Base-by-base conservation (phyloP, 2,329 filamentous ascomycete genomes). In the Nigrospora osmanthi region DNA sequence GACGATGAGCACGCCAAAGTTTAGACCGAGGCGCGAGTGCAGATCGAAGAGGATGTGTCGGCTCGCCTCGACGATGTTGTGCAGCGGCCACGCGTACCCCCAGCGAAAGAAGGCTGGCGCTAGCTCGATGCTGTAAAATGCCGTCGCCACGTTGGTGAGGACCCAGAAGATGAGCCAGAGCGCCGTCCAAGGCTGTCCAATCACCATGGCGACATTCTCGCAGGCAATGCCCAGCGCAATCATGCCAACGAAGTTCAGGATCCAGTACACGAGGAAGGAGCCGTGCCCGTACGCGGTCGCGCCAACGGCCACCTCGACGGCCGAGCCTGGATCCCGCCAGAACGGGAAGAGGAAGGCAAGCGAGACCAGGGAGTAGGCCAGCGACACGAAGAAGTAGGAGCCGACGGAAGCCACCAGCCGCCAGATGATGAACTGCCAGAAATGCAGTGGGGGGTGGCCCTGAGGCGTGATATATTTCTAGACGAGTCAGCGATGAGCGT, bases 101-200 rank as follows among this genome's bases (percentile, higher is more conserved):
- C 77, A 85, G 3, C 61, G 56, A 55, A 79, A 85, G 54, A 85
- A 83, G 0, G 59, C 63, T 0, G 77, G 74, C 2, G 75, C 72
- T 19, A 85, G 63, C 23, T 79, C 75, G 37, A 84, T 64, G 4
- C 75, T 63, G 56, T 83, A 79, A 52, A 85, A 82, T 0, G 70
- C 63, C 1, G 78, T 81, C 0, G 71, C 66, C 0, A 83, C 78
- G 53, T 85, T 85, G 7, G 76, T 74, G 45, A 85, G 80, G 36
- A 84, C 78, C 80, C 78, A 83, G 53, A 82, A 83, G 45, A 84
- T 81, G 2, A 85, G 61, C 71, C 80, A 85, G 0, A 82, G 58
- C 0, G 77, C 71, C 2, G 58, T 58, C 78, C 78, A 84, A 0
- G 77, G 80, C 52, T 75, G 67, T 0, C 77, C 79, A 5, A 84